These are phyloP conservation scores for Hydrangea macrophylla DNA, from an alignment of 148 eudicot species.

Conservation along the genomic window DNA sequence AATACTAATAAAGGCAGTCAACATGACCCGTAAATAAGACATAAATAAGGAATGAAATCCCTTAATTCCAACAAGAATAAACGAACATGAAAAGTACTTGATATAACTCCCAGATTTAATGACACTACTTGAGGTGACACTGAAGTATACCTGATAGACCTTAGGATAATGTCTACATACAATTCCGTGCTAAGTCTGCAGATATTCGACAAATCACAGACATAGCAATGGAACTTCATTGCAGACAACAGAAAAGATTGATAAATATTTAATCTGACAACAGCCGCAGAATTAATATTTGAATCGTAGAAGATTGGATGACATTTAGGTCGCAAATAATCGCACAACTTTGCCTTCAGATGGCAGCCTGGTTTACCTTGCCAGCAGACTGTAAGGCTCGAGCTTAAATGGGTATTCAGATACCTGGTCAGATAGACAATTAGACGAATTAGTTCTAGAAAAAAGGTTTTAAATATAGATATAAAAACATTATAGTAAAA, in stretches of 20 bases:
- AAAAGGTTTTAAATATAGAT: neutral
- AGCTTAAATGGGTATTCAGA: constrained; percentile 51
- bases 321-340: constrained; percentile 77
- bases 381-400: constrained; percentile 65
- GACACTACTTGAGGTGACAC: neutral
- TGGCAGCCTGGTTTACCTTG: constrained; percentile 43
- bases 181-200: constrained; percentile 32
- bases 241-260: constrained; percentile 79
- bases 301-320: constrained; percentile 82
- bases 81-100: too few relatives aligned
- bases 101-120: neutral
- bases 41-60: too few relatives aligned
- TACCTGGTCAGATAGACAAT: constrained; percentile 49
- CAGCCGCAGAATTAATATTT: constrained; percentile 66
- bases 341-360: constrained; percentile 59
- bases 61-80: too few relatives aligned
- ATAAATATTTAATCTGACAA: constrained; percentile 71
- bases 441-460: constrained; percentile 5
- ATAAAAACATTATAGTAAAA: neutral
- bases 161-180: constrained; percentile 34
- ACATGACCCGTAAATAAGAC: too few relatives aligned
- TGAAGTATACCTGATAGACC: constrained; percentile 56
- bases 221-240: constrained; percentile 88
- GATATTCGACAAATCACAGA: constrained; percentile 40
- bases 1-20: too few relatives aligned